Base-by-base conservation (phyloP, 2,329 filamentous ascomycete species). In the Nemania serpens region DNA sequence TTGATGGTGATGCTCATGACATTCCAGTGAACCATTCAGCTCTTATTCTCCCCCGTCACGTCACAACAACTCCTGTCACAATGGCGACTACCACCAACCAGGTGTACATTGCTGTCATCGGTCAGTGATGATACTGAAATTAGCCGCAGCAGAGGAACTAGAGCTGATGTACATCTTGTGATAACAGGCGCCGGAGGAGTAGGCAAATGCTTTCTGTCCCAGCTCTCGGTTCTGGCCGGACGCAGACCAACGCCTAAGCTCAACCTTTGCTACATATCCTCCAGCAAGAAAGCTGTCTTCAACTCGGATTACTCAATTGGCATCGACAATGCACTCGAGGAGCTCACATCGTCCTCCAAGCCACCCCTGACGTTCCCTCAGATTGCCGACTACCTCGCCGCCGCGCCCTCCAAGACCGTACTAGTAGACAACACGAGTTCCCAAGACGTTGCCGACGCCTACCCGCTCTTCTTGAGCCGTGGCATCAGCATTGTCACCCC, bases 371-470 rank as follows among this genome's bases (percentile, higher is more conserved):
- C 85, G 39, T 82, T 92, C 47, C 76, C 89, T 45, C 84, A 94
- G 70, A 84, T 96, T 41, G 85, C 89, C 66, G 86, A 89, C 36
- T 96, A 91, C 77, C 88, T 99, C 47, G 84, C 88, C 61, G 84
- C 85, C 45, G 90, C 92, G 1, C 92, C 93, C 2, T 86, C 87
- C 62, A 91, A 90, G 74, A 88, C 90, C 45, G 82, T 99, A 46
- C 82, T 99, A 33, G 88, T 99, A 67, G 95, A 99, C 83, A 98
- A 98, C 81, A 99, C 95, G 54, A 96, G 91, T 77, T 93, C 91
- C 69, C 89, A 94, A 70, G 88, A 90, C 66, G 84, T 99, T 33
- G 95, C 94, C 50, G 85, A 91, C 63, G 79, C 85, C 33, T 99
- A 99, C 77, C 93, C 95, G 1, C 76, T 84, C 48, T 91, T 96